Conservation (phyloP, 1,139 yeast species). For the Kodamaea alishanica region DNA sequence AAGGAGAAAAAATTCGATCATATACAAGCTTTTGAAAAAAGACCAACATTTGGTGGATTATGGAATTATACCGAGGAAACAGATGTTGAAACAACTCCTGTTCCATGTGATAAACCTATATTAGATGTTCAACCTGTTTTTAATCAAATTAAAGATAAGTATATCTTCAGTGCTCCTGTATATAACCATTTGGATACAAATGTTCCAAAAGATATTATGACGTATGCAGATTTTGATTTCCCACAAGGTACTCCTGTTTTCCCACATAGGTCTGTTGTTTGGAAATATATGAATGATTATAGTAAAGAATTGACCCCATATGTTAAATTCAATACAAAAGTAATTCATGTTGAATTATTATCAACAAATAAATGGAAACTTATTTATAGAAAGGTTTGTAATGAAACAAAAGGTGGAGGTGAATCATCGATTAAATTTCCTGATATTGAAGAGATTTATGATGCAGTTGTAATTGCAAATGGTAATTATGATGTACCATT, state of each 20-base stretch:
- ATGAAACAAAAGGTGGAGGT: conserved; percentile 21
- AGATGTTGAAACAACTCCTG: conserved; percentile 14
- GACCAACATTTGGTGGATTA: conserved; percentile 48
- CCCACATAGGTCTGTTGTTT: conserved; percentile 48
- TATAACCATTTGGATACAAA: conserved; percentile 58
- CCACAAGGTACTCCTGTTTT: conserved; percentile 41
- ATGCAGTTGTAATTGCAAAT: conserved; percentile 54
- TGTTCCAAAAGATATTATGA: conserved; percentile 57
- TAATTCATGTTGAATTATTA: conserved; percentile 24
- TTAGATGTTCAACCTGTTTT: conserved; percentile 17
- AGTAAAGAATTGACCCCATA: conserved; percentile 17
- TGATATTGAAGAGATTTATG: conserved; percentile 22
- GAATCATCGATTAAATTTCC: conserved; percentile 7
- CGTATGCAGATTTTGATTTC: conserved; percentile 46
- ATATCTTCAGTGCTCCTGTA: conserved; percentile 41
- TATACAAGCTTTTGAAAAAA: conserved; percentile 48
- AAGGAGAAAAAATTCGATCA: conserved; percentile 29
- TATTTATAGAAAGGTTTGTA: conserved; percentile 26
- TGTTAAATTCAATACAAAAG: conserved; percentile 37
- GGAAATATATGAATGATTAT: conserved; percentile 44
- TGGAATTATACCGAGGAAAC: conserved; percentile 43
- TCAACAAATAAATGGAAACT: conserved; percentile 10
- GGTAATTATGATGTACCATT: conserved; percentile 59
- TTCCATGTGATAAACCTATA: conserved; percentile 20
- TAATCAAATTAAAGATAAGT: conserved; percentile 16